Evolutionary conservation across 148 eudicot species (phyloP).

Genomic region (Pharnaceum exiguum): DNA sequence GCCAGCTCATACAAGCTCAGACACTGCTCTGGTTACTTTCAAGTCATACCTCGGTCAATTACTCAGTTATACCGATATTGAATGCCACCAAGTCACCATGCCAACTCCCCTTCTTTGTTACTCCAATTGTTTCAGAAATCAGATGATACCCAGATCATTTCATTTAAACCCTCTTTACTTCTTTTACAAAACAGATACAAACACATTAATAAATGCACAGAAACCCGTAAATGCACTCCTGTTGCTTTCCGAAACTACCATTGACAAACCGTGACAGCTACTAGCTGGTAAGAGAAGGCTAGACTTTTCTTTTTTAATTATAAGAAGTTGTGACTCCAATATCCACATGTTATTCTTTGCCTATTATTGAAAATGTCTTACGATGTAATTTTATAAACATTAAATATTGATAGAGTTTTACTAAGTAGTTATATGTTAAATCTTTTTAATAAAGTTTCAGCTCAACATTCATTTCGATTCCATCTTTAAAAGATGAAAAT

Average conservation of each 20-base stretch:
- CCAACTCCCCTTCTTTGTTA: constrained; percentile 5
- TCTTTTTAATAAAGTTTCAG: no score
- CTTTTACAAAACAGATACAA: background rate
- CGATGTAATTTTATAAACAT: no score
- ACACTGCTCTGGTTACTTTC: constrained; percentile 4
- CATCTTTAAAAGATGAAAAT: no score
- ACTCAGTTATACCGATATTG: constrained; percentile 19
- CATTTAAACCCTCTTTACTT: background rate
- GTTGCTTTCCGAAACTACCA: constrained; percentile 18
- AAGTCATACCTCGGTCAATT: constrained; percentile 28
- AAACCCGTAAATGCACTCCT: constrained; percentile 17
- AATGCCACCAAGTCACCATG: constrained; percentile 2
- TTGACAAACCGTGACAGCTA: background rate
- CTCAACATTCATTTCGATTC: no score
- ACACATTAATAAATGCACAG: constrained; percentile 5
- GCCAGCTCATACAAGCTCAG: constrained; percentile 27
- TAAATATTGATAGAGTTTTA: no score
- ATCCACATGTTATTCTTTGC: no score
- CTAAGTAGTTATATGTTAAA: no score
- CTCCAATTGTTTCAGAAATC: constrained; percentile 7
- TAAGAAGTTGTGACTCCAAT: no score
- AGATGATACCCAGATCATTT: constrained; percentile 1
- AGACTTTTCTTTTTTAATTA: no score
- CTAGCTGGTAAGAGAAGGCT: no score
- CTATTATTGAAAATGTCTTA: no score